Evolutionary conservation across 306 rosid species (phyloP).

Genomic region (Lathyrus sativus): DNA sequence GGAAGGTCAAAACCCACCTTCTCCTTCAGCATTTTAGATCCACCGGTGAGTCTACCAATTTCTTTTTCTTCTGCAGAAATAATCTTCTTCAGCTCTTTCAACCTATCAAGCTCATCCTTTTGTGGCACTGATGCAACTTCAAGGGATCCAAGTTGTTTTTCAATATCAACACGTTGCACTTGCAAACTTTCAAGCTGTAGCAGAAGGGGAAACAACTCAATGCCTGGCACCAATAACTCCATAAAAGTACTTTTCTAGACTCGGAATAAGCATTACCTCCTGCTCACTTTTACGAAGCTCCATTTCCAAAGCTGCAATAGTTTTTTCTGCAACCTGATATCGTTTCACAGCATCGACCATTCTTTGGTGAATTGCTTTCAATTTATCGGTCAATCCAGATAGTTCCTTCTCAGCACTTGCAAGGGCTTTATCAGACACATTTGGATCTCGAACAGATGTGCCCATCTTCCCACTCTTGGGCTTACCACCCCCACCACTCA

Average conservation of each 20-base stretch:
- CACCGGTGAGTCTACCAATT: conserved; percentile 59
- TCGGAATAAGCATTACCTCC: conserved; percentile 59
- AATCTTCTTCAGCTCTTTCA: conserved; percentile 63
- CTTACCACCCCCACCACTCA: conserved; percentile 93
- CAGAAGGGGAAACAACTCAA: conserved; percentile 25
- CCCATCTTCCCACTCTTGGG: conserved; percentile 98
- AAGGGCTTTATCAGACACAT: conserved; percentile 83
- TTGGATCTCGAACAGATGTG: conserved; percentile 75
- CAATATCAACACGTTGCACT: conserved; percentile 73
- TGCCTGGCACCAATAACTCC: conserved; percentile 13
- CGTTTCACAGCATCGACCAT: conserved; percentile 57
- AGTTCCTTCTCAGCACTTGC: conserved; percentile 75
- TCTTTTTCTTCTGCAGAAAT: conserved; percentile 73
- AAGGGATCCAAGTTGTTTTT: conserved; percentile 79
- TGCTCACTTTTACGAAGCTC: conserved; percentile 82
- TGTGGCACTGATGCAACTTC: conserved; percentile 77
- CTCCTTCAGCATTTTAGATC: conserved; percentile 82
- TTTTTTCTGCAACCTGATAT: conserved; percentile 75
- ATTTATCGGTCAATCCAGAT: conserved; percentile 47
- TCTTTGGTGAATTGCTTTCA: conserved; percentile 62
- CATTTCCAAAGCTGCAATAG: conserved; percentile 70
- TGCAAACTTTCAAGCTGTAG: conserved; percentile 79
- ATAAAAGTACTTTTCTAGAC: conserved; percentile 11
- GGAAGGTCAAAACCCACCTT: conserved; percentile 55
- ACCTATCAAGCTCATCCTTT: conserved; percentile 69